A percentile compares a stretch with the other conserved stretches of the same genome.
phyloP scores from a whole-genome alignment of 176 grass and related monocot species.

The Oryza australiensis region DNA sequence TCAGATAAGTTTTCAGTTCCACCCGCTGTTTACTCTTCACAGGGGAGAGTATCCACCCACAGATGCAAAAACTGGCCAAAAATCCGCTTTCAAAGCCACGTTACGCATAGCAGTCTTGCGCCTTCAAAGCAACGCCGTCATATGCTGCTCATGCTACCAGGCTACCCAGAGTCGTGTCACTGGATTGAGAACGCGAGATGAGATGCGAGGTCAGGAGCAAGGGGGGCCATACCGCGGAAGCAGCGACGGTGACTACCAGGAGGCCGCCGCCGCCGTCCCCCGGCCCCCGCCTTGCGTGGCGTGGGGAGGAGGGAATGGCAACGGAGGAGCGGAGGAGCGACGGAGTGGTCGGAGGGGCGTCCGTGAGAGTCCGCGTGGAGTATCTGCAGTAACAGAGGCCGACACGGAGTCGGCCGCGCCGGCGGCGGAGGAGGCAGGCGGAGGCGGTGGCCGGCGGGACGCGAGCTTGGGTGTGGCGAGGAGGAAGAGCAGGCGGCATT shows the following conservation, averaged over 20 bases:
- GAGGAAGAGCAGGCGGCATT: background rate
- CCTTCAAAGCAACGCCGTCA: background rate
- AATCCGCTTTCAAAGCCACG: background rate
- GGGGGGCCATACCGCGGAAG: conserved; percentile 49
- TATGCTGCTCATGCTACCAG: background rate
- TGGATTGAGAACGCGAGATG: background rate
- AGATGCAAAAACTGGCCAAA: background rate
- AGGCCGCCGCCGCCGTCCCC: conserved; percentile 25
- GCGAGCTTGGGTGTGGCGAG: background rate
- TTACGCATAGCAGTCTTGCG: background rate
- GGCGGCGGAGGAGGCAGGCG: background rate
- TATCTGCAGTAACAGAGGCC: background rate
- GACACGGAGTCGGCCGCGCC: background rate
- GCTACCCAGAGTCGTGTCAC: background rate
- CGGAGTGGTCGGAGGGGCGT: conserved; percentile 8
- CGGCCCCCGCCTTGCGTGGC: background rate
- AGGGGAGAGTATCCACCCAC: background rate
- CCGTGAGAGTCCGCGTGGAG: background rate
- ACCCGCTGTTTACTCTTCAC: background rate
- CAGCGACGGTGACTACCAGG: conserved; percentile 37
- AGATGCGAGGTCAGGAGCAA: background rate
- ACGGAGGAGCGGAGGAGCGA: conserved; percentile 16
- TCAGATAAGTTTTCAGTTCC: background rate
- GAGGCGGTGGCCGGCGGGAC: background rate
- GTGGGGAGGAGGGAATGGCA: conserved; percentile 16